Base-by-base conservation (phyloP, 1,284 basidiomycete genomes). In the Malassezia yamatoensis region DNA sequence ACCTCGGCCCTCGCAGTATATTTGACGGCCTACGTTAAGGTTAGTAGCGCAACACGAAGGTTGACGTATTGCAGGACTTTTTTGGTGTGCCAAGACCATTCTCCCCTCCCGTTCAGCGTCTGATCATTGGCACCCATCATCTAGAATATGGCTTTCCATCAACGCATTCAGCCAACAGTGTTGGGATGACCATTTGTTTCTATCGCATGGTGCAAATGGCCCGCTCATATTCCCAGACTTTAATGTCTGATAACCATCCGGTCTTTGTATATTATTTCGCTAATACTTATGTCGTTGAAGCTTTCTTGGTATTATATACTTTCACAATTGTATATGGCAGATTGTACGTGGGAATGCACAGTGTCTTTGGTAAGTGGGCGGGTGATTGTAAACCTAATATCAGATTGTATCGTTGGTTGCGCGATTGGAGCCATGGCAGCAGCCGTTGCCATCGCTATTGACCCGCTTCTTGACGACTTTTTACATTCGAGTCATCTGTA, bases 61-160 rank as follows among this genome's bases (percentile, higher is more conserved):
- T 15, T 45, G 5, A 29, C 36, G 21, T n/a, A 18, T 32, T n/a
- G 9, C 5, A 58, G 65, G 93, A 98, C 68, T 79, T 90, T 6
- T 81, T 88, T 40, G 96, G 93, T 75, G 83, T 89, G 0, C 91
- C 93, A 11, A 79, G 93, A 33, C 93, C 93, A 0, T 90, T 85
- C 71, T 82, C 86, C 6, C 93, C 93, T 1, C 91, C 91, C 0
- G 86, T 96, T 6, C 85, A 84, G 7, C 82, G 93, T 37, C 79
- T 96, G 3, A 69, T 74, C 3, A 72, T 78, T 24, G 76, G 77
- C 16, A 76, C 72, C 2, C 77, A 78, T 52, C 75, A 68, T 43
- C 71, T 77, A 39, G 78, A 78, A 62, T 90, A 90, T 70, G 91
- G 93, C 15, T 96, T 96, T 72, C 91, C 90, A 0, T 96, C 90